Evolutionary conservation across 2,329 filamentous ascomycete species (phyloP), one percentile per base, ranked within the genome.

Genomic region (Ophiostoma montium): DNA sequence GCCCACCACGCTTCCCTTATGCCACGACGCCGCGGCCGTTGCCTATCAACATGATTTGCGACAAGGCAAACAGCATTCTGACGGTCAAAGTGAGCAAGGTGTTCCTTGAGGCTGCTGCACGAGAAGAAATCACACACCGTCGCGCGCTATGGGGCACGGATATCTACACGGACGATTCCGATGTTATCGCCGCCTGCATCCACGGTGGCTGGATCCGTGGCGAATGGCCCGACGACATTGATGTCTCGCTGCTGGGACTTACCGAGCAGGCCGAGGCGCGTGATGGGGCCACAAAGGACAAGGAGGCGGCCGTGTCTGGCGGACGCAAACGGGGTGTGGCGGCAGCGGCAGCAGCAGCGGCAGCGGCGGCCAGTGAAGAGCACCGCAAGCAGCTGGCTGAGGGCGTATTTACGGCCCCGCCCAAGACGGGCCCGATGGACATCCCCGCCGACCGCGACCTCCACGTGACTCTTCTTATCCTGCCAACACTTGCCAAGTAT

Each of bases 111-210:
- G 64, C 78, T 0, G 66, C 72, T 8, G 77, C 84, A 21, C 76
- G 90, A 30, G 85, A 92, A 61, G 86, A 94, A 56, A 89, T 96
- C 47, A 94, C 88, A 11, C 69, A 78, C 8, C 77, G 86, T 32
- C 76, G 84, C 18, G 85, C 86, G 8, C 64, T 98, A 0, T 98
- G 90, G 89, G 92, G 92, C 1, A 92, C 87, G 0, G 89, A 94
- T 35, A 76, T 98, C 7, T 96, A 96, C 61, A 94, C 88, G 0
- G 92, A 98, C 57, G 92, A 98, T 64, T 95, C 88, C 0, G 92
- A 98, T 60, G 80, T 92, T 1, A 75, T 98, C 21, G 90, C 88
- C 0, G 89, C 90, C 2, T 90, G 89, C 52, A 90, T 98, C 42
- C 92, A 98, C 62, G 81, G 82, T 2, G 92, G 92, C 3, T 96